Conservation (phyloP, 495 filamentous ascomycete species). For the Oleoguttula mirabilis region DNA sequence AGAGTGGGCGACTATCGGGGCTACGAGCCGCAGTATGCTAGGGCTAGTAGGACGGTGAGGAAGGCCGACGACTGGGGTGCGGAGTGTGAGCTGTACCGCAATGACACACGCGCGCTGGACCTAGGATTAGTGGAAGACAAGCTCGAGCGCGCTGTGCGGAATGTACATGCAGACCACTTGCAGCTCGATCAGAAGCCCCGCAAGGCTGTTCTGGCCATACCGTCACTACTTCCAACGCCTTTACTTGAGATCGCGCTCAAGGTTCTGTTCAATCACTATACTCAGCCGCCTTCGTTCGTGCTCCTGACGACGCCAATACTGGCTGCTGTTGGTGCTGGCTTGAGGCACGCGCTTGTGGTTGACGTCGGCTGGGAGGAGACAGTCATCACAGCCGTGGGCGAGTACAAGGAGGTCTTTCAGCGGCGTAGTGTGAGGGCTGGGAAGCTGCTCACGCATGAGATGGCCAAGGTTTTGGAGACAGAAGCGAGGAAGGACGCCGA, state of each 20-base stretch:
- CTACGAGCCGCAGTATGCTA: constrained; percentile 47
- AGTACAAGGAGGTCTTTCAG: constrained; percentile 66
- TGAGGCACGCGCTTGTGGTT: constrained; percentile 68
- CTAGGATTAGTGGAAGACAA: constrained; percentile 75
- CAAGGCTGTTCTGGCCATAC: constrained; percentile 57
- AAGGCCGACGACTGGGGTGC: constrained; percentile 49
- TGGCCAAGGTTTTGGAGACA: constrained; percentile 48
- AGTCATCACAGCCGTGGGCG: constrained; percentile 67
- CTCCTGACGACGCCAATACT: constrained; percentile 64
- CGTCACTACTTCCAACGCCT: constrained; percentile 65
- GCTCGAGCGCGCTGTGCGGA: constrained; percentile 69
- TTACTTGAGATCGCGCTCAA: constrained; percentile 62
- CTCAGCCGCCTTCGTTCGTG: constrained; percentile 70
- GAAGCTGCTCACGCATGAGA: constrained; percentile 53
- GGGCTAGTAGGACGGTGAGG: constrained; percentile 34
- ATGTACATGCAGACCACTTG: constrained; percentile 66
- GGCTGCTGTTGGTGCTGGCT: constrained; percentile 61
- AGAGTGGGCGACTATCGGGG: constrained; percentile 70
- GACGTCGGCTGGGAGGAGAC: constrained; percentile 91
- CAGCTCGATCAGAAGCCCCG: constrained; percentile 67
- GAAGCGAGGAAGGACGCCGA: constrained; percentile 18
- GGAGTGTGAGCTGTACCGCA: constrained; percentile 69
- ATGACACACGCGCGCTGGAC: constrained; percentile 60
- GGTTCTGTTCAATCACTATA: constrained; percentile 58
- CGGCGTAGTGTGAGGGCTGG: constrained; percentile 61